A percentile compares a stretch with the other conserved stretches of the same genome.
phyloP scores from a whole-genome alignment of 2,329 filamentous ascomycete genomes.

The Pseudocercospora vitis region DNA sequence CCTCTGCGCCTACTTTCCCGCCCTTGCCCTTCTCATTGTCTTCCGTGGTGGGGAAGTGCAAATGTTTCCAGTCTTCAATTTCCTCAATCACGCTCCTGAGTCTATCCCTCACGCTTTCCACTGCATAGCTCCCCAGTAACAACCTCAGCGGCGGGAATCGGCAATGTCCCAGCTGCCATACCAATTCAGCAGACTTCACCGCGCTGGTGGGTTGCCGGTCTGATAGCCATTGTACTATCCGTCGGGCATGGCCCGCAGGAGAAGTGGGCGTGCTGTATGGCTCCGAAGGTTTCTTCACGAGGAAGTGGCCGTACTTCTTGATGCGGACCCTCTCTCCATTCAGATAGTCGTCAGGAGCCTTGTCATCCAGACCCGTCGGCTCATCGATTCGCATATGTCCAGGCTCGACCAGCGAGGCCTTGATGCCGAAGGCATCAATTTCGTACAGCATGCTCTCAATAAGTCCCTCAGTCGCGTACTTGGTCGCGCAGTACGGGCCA shows the following conservation, averaged over 20 bases:
- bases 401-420: conserved; percentile 88
- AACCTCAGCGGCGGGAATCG: conserved; percentile 86
- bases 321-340: conserved; percentile 42
- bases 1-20: conserved; percentile 26
- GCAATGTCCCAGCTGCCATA: conserved; percentile 93
- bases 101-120: conserved; percentile 90
- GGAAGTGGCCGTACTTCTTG: conserved; percentile 86
- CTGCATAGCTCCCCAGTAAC: conserved; percentile 88
- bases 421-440: conserved; percentile 86
- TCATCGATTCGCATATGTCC: conserved; percentile 87
- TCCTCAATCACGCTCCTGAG: conserved; percentile 91
- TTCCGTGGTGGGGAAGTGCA: conserved; percentile 38
- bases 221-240: conserved; percentile 92
- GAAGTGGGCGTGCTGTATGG: conserved; percentile 75
- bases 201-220: conserved; percentile 90
- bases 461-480: conserved; percentile 93
- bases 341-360: conserved; percentile 24
- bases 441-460: conserved; percentile 98
- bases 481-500: conserved; percentile 93
- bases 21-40: conserved; percentile 32
- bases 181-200: conserved; percentile 86
- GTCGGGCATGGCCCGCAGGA: conserved; percentile 81
- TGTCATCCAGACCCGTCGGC: conserved; percentile 44
- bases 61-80: conserved; percentile 45
- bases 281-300: conserved; percentile 81